Conservation (phyloP, 345 rosid species). For the Brassica nigra region DNA sequence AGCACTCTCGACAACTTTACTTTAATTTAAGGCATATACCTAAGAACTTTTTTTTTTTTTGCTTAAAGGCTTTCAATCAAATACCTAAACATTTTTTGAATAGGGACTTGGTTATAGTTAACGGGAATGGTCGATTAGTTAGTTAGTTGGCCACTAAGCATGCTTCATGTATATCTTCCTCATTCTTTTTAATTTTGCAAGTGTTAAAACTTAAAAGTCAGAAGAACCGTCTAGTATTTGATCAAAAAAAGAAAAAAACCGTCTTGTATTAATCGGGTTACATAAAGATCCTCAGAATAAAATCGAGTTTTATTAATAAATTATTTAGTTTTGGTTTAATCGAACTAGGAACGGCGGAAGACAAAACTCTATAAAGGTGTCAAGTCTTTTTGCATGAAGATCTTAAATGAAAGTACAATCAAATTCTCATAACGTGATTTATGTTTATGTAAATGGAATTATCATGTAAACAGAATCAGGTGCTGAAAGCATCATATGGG, state of each 20-base stretch:
- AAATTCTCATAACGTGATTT: neutral
- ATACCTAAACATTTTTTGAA: neutral
- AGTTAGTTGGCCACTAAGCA: constrained; percentile 3
- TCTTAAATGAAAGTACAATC: constrained; percentile 16
- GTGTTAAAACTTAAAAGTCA: neutral
- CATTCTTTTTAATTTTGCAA: neutral
- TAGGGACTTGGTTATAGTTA: constrained; percentile 10
- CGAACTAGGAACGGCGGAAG: constrained; percentile 11
- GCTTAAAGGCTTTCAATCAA: too few species aligned
- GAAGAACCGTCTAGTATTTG: neutral
- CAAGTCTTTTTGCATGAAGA: constrained; percentile 13
- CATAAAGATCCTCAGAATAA: neutral
- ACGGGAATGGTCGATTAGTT: neutral
- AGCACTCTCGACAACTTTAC: neutral
- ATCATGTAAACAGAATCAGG: constrained; percentile 23
- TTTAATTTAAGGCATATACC: constrained; percentile 9
- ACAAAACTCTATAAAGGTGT: constrained; percentile 4
- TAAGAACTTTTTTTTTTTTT: neutral
- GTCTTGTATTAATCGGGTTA: neutral
- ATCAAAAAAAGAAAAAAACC: neutral
- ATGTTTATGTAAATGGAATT: constrained; percentile 3
- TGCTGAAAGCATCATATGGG: constrained; percentile 33
- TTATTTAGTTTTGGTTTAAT: neutral
- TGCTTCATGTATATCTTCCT: constrained; percentile 4
- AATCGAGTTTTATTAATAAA: neutral